Conservation (phyloP, 2,329 filamentous ascomycete genomes). For the Dendryphion nanum region DNA sequence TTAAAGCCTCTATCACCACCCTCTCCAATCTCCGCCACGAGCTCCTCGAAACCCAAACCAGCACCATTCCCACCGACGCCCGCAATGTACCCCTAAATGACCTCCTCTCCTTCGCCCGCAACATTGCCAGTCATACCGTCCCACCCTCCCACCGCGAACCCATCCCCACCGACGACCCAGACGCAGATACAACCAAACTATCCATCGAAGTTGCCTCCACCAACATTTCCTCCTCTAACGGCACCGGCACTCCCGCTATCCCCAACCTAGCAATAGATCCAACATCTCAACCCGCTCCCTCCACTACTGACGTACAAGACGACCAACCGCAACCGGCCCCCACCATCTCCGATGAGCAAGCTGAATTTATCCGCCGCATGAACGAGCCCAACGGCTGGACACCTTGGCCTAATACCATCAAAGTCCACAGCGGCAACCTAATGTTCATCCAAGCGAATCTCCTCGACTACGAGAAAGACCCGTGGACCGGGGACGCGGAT, state of each 20-base stretch:
- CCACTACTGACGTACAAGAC: no score
- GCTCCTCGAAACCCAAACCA: constrained; percentile 54
- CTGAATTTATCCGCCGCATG: constrained; percentile 34
- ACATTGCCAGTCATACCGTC: constrained; percentile 76
- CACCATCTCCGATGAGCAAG: constrained; percentile 23
- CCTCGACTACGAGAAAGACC: constrained; percentile 43
- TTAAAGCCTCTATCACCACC: constrained; percentile 67
- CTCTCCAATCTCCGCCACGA: constrained; percentile 73
- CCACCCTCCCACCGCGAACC: constrained; percentile 56
- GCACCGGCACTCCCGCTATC: constrained; percentile 25
- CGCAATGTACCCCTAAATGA: constrained; percentile 65
- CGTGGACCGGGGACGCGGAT: not conserved
- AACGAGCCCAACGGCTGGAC: constrained; percentile 52
- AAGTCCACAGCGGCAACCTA: constrained; percentile 67
- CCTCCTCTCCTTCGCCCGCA: constrained; percentile 73
- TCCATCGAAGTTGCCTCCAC: constrained; percentile 19
- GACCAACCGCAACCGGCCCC: no score
- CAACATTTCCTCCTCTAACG: constrained; percentile 26
- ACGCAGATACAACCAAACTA: constrained; percentile 18
- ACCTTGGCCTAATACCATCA: constrained; percentile 73
- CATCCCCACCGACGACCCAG: constrained; percentile 12
- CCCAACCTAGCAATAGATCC: no score
- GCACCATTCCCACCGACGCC: constrained; percentile 39
- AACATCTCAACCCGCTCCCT: no score
- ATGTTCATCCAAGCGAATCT: constrained; percentile 58